phyloP scores from a whole-genome alignment of 2,329 filamentous ascomycete genomes.

The Penicillium sp. region DNA sequence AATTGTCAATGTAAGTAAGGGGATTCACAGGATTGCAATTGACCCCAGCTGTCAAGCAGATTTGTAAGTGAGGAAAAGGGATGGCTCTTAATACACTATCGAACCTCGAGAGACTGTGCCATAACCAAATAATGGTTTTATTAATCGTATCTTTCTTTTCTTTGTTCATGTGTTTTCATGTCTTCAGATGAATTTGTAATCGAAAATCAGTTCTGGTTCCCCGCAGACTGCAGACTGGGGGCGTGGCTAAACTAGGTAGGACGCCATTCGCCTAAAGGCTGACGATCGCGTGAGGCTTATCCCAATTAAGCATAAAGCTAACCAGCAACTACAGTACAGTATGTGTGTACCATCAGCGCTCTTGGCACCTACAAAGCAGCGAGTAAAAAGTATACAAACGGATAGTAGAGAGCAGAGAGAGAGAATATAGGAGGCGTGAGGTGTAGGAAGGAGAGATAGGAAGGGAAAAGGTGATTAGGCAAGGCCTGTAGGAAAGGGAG shows the following conservation, averaged over 20 bases:
- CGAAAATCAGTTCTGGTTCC: neutral
- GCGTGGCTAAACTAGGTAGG: too few species aligned
- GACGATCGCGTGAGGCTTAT: neutral
- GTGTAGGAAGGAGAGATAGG: neutral
- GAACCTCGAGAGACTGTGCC: neutral
- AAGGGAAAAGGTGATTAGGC: neutral
- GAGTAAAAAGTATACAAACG: neutral
- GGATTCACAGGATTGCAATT: neutral
- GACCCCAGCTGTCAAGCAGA: neutral
- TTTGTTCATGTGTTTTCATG: too few species aligned
- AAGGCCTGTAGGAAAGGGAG: too few species aligned
- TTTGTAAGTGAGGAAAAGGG: neutral
- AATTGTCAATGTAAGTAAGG: neutral
- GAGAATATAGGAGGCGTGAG: neutral
- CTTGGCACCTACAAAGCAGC: neutral
- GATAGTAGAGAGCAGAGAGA: neutral
- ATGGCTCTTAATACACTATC: neutral
- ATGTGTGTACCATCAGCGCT: neutral
- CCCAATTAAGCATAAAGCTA: constrained; percentile 2
- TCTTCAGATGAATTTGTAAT: too few species aligned
- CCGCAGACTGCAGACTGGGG: neutral
- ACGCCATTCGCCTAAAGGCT: neutral
- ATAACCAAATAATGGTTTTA: neutral
- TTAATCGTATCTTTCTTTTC: neutral
- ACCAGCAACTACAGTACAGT: neutral